Percentiles rank a stretch among this genome's conserved stretches.
phyloP scores from a whole-genome alignment of 176 grass and related monocot species.

The Hsuehochloa calcarea region DNA sequence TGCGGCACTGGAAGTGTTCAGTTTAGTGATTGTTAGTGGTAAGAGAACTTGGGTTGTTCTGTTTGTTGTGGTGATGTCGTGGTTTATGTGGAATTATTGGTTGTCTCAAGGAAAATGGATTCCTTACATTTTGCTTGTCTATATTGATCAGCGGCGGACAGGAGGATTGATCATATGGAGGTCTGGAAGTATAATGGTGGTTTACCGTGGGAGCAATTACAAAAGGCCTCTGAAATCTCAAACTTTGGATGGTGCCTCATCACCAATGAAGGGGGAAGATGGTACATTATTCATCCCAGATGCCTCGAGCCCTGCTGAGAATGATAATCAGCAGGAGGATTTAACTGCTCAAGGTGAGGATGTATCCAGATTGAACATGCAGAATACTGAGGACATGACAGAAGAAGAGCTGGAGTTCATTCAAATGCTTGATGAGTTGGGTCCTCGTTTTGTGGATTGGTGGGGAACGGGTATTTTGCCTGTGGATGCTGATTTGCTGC shows the following conservation, averaged over 20 bases:
- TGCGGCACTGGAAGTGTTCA: neutral
- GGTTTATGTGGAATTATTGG: neutral
- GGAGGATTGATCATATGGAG: constrained; percentile 93
- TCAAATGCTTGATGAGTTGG: constrained; percentile 77
- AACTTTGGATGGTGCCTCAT: constrained; percentile 26
- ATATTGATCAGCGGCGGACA: constrained; percentile 66
- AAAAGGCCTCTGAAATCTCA: constrained; percentile 60
- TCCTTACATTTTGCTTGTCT: neutral
- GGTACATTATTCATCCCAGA: constrained; percentile 64
- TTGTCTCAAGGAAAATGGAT: constrained; percentile 5
- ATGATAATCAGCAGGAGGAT: constrained; percentile 15
- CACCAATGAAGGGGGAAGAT: constrained; percentile 31
- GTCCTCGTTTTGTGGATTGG: constrained; percentile 86
- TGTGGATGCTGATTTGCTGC: constrained; percentile 85
- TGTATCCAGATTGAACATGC: constrained; percentile 28
- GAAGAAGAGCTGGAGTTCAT: constrained; percentile 85
- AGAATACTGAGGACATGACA: constrained; percentile 55
- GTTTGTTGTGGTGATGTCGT: neutral
- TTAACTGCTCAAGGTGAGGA: constrained; percentile 19
- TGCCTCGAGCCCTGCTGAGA: constrained; percentile 37
- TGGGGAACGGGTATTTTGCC: constrained; percentile 77
- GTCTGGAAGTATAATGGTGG: constrained; percentile 94
- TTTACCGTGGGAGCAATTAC: constrained; percentile 76
- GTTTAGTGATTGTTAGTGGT: neutral
- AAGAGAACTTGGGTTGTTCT: neutral